Conservation (phyloP, 1,284 basidiomycete genomes). For the Pyrrhoderma noxium region DNA sequence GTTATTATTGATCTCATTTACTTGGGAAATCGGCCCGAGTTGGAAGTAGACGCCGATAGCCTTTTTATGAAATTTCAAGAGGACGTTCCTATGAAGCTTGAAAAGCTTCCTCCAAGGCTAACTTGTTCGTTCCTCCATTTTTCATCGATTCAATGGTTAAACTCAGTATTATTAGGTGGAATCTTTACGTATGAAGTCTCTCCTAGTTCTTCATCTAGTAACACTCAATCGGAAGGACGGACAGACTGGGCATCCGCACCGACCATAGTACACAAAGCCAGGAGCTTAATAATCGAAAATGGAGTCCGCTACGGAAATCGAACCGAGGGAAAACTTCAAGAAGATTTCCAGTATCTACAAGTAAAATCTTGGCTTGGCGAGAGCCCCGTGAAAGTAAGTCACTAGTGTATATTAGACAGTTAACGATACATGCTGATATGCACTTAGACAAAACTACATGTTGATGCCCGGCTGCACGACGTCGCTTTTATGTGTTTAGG, state of each 20-base stretch:
- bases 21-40: conserved; percentile 4
- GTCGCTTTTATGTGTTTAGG: conserved; percentile 13
- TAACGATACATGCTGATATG: neutral
- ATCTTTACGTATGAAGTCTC: neutral
- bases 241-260: conserved; percentile 2
- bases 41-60: conserved; percentile 7
- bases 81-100: conserved; percentile 1
- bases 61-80: conserved; percentile 12
- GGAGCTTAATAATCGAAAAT: neutral
- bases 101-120: neutral
- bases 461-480: conserved; percentile 1
- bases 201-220: neutral
- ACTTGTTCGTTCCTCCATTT: neutral
- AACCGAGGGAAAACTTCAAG: neutral
- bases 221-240: neutral
- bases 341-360: neutral
- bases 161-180: neutral
- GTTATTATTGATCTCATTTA: conserved; percentile 4
- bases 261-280: neutral
- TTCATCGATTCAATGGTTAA: neutral
- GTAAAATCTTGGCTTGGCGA: conserved; percentile 9
- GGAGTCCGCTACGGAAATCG: neutral
- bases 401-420: neutral
- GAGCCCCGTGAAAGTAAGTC: conserved; percentile 10
- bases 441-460: neutral